A percentile compares a stretch with the other conserved stretches of the same genome.
Conservation (phyloP, 371 early-diverging fungal genomes). For the Syncephalis plumigaleata region DNA sequence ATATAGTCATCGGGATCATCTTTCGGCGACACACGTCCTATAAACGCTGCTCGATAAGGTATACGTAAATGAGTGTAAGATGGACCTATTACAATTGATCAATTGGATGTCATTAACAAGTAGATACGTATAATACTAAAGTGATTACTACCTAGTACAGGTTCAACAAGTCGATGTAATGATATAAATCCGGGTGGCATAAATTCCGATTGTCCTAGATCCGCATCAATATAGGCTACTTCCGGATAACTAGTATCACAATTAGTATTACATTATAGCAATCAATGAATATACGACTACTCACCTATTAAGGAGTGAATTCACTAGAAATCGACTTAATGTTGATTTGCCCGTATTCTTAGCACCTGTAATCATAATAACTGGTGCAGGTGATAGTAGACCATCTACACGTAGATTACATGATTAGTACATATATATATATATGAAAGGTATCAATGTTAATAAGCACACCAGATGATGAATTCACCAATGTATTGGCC, state of each 20-base stretch:
- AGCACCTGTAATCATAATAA: constrained; percentile 39
- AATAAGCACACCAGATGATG: too few relatives aligned
- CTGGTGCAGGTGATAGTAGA: constrained; percentile 9
- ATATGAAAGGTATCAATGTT: too few relatives aligned
- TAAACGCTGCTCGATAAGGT: constrained; percentile 36
- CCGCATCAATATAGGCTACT: constrained; percentile 64
- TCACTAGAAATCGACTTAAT: constrained; percentile 37
- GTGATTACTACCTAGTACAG: constrained; percentile 42
- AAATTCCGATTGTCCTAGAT: constrained; percentile 68
- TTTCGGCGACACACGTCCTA: constrained; percentile 43
- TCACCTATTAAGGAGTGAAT: constrained; percentile 43
- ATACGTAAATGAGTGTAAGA: constrained; percentile 50
- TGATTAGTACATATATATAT: too few relatives aligned
- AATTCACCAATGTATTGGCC: background rate
- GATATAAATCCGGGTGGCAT: constrained; percentile 52
- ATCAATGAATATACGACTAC: background rate
- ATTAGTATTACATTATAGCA: background rate
- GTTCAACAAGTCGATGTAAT: constrained; percentile 36
- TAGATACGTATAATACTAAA: too few relatives aligned
- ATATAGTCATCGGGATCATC: constrained; percentile 53
- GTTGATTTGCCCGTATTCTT: constrained; percentile 70
- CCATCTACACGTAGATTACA: background rate
- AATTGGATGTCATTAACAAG: too few relatives aligned
- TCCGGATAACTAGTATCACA: constrained; percentile 15
- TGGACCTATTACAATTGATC: constrained; percentile 22